phyloP scores from a whole-genome alignment of 192 early-diverging fungal genomes.

The Pilobolus umbonatus region DNA sequence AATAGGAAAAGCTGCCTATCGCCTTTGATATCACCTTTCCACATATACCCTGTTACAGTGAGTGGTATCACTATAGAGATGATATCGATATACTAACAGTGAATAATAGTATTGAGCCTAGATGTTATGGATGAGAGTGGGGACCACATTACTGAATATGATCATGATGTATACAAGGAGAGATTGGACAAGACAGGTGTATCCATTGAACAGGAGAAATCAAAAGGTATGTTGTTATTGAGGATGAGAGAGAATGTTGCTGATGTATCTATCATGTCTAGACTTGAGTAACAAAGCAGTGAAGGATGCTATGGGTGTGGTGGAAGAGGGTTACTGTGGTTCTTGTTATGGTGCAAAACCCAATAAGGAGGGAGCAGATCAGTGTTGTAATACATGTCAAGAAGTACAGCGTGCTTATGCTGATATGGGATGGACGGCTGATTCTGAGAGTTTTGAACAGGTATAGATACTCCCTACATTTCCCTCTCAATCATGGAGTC shows the following conservation, averaged over 20 bases:
- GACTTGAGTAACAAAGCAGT: slow-evolving; percentile 45
- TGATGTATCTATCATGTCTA: slow-evolving; percentile 12
- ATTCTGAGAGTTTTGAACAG: slow-evolving; percentile 76
- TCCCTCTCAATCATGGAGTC: background rate
- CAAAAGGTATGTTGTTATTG: slow-evolving; percentile 36
- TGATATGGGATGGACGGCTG: slow-evolving; percentile 77
- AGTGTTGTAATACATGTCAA: slow-evolving; percentile 92
- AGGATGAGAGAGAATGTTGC: background rate
- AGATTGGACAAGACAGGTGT: slow-evolving; percentile 66
- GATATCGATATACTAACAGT: background rate
- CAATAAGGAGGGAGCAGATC: slow-evolving; percentile 36
- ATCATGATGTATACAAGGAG: slow-evolving; percentile 72
- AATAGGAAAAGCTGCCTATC: slow-evolving; percentile 77
- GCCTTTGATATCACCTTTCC: slow-evolving; percentile 88
- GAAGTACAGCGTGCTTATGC: slow-evolving; percentile 80
- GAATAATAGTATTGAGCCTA: slow-evolving; percentile 66
- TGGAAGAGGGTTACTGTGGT: slow-evolving; percentile 64
- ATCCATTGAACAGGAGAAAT: slow-evolving; percentile 55
- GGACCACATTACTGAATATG: slow-evolving; percentile 73
- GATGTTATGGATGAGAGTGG: slow-evolving; percentile 96
- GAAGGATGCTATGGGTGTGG: slow-evolving; percentile 7
- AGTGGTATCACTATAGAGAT: slow-evolving; percentile 15
- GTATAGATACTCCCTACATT: background rate
- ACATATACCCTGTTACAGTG: slow-evolving; percentile 80
- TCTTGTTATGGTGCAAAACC: slow-evolving; percentile 71